These are phyloP conservation scores for Carpinus viminea DNA, from an alignment of 306 rosid genomes.

Conservation along the genomic window DNA sequence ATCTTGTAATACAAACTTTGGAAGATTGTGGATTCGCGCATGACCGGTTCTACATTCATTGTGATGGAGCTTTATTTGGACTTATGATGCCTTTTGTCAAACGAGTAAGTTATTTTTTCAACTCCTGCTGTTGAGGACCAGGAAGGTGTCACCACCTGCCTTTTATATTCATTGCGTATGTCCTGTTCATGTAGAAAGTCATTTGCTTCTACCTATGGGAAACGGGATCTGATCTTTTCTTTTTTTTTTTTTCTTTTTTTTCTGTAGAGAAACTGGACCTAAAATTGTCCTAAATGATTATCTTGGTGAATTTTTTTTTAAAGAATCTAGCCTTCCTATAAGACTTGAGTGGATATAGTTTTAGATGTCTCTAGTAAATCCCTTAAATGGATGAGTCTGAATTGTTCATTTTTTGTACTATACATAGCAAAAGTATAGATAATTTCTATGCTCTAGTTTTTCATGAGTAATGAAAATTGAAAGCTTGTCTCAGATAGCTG, in stretches of 20 bases:
- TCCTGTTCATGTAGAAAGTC: background rate
- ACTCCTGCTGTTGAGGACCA: background rate
- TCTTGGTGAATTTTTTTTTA: background rate
- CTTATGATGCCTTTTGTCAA: slow-evolving; percentile 71
- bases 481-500: background rate
- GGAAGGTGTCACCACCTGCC: background rate
- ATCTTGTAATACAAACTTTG: slow-evolving; percentile 49
- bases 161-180: background rate
- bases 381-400: background rate
- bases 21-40: slow-evolving; percentile 50
- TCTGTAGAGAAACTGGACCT: background rate
- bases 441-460: background rate
- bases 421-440: background rate
- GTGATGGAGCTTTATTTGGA: slow-evolving; percentile 72
- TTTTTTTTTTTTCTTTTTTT: background rate
- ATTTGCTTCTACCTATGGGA: background rate
- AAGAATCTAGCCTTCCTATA: background rate
- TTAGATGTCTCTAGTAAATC: background rate
- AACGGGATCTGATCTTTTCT: background rate
- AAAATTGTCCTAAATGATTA: background rate
- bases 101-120: slow-evolving; percentile 32
- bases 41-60: slow-evolving; percentile 68
- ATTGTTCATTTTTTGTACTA: background rate
- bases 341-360: background rate
- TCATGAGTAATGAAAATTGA: background rate